phyloP scores from a whole-genome alignment of 129 eudicot genomes.

The Erigeron canadensis region DNA sequence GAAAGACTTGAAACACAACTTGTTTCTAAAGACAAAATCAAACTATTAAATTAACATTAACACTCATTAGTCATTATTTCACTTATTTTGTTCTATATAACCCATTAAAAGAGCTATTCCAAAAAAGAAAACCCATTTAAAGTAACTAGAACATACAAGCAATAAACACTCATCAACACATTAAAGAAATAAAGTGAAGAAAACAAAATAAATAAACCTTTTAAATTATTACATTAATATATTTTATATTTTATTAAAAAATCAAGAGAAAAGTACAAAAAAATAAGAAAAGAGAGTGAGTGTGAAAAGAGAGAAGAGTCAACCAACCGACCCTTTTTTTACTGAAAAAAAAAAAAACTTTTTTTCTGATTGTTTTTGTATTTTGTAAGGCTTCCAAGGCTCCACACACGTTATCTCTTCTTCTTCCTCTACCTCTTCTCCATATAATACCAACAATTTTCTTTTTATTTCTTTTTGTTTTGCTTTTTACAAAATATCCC shows the following conservation, averaged over 20 bases:
- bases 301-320: slow-evolving; percentile 56
- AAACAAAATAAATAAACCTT: neutral
- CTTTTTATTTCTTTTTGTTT: slow-evolving; percentile 19
- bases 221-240: too few species aligned
- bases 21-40: too few species aligned
- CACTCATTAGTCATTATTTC: too few species aligned
- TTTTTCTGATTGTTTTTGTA: slow-evolving; percentile 47
- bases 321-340: slow-evolving; percentile 55
- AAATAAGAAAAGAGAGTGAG: slow-evolving; percentile 18
- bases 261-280: neutral
- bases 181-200: neutral
- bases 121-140: too few species aligned
- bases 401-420: slow-evolving; percentile 74
- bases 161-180: neutral
- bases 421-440: slow-evolving; percentile 25
- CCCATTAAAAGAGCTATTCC: too few species aligned
- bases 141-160: too few species aligned
- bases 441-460: slow-evolving; percentile 24
- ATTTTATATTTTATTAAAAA: neutral
- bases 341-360: slow-evolving; percentile 29
- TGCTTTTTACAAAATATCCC: neutral
- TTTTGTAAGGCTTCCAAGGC: slow-evolving; percentile 82
- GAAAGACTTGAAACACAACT: too few species aligned
- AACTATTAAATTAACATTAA: too few species aligned
- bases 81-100: too few species aligned